These are phyloP conservation scores for Aspergillus amoenus DNA, from an alignment of 2,329 filamentous ascomycete species.

Conservation along the genomic window DNA sequence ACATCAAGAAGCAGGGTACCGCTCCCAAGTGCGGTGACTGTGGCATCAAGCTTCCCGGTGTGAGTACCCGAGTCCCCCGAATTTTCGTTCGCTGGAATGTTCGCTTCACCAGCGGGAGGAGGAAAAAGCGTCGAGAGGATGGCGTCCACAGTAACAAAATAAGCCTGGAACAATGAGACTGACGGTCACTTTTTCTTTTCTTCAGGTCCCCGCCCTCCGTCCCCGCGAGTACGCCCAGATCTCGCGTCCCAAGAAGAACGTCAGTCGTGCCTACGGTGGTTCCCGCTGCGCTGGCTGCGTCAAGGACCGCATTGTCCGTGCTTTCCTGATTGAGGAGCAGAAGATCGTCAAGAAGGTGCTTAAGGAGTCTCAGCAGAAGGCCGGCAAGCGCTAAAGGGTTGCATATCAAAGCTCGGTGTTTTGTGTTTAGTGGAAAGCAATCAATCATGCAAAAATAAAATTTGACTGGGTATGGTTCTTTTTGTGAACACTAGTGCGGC, in stretches of 20 bases:
- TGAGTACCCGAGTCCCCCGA: constrained; percentile 60
- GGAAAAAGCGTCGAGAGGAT: neutral
- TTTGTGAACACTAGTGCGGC: constrained; percentile 34
- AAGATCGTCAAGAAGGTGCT: constrained; percentile 99
- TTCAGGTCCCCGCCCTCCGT: constrained; percentile 88
- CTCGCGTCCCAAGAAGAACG: constrained; percentile 99
- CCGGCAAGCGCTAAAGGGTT: constrained; percentile 44
- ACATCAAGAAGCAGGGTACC: constrained; percentile 99
- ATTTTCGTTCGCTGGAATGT: constrained; percentile 13
- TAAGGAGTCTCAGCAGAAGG: constrained; percentile 87
- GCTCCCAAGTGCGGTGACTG: constrained; percentile 99
- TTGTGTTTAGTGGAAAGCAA: constrained; percentile 36
- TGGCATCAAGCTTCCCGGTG: constrained; percentile 93
- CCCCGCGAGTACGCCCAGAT: constrained; percentile 96
- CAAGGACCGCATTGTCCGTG: constrained; percentile 94
- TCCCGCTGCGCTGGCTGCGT: constrained; percentile 99
- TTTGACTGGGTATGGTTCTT: constrained; percentile 35
- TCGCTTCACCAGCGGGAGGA: neutral
- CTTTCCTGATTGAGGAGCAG: constrained; percentile 99
- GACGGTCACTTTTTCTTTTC: constrained; percentile 2
- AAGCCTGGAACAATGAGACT: neutral
- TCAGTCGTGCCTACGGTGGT: constrained; percentile 96
- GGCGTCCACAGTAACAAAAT: neutral
- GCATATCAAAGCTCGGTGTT: constrained; percentile 36
- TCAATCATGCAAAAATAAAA: constrained; percentile 33